Conservation (phyloP, 2,329 filamentous ascomycete species). For the Venturia aucupariae region DNA sequence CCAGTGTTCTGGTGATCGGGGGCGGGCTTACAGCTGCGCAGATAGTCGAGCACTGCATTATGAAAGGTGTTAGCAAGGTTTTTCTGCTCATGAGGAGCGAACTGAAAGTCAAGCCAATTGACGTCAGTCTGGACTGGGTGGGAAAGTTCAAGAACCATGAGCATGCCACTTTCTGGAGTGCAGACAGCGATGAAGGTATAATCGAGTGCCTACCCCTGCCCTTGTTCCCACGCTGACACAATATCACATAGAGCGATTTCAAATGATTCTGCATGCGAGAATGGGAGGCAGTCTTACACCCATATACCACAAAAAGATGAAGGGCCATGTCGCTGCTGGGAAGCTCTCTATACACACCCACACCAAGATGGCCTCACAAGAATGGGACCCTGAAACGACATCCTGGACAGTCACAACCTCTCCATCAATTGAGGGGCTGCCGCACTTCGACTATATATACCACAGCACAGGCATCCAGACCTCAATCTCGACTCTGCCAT, state of each 20-base stretch:
- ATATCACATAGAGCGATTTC: constrained; percentile 46
- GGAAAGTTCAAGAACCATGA: constrained; percentile 72
- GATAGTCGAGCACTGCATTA: constrained; percentile 56
- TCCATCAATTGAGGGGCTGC: constrained; percentile 42
- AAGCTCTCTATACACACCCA: constrained; percentile 48
- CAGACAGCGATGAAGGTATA: constrained; percentile 39
- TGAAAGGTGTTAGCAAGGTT: constrained; percentile 56
- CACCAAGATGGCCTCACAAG: constrained; percentile 46
- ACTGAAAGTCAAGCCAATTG: constrained; percentile 63
- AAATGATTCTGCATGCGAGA: constrained; percentile 56
- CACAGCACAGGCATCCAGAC: constrained; percentile 65
- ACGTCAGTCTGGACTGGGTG: constrained; percentile 69
- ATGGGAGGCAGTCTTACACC: constrained; percentile 72
- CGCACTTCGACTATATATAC: constrained; percentile 57
- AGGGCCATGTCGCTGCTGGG: constrained; percentile 45
- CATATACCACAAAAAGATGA: constrained; percentile 56
- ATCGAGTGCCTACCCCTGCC: constrained; percentile 43
- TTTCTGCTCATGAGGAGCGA: constrained; percentile 58
- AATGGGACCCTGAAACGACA: constrained; percentile 40
- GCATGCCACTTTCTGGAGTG: constrained; percentile 68
- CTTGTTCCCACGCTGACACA: not conserved
- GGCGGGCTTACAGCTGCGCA: constrained; percentile 72
- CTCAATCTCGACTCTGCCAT: constrained; percentile 51
- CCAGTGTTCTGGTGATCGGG: constrained; percentile 61
- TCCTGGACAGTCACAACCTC: constrained; percentile 45